Evolutionary conservation across 352 stramenopile species (phyloP).

Genomic region (Globisporangium cystogenes): DNA sequence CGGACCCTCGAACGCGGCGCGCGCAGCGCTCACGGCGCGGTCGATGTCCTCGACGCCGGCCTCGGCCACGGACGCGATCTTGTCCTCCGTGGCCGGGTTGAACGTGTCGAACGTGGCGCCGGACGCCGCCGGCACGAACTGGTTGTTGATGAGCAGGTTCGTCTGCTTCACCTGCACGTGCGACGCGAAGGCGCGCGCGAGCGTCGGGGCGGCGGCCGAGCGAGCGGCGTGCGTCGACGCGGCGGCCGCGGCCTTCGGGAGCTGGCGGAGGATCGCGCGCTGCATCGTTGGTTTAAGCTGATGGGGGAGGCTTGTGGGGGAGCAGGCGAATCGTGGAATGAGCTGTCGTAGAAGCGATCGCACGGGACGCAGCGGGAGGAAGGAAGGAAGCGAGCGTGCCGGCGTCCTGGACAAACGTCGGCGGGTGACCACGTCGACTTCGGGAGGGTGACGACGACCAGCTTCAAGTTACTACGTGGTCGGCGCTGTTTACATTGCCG

Average conservation of each 20-base stretch:
- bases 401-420: neutral
- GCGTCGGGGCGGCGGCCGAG: slow-evolving; percentile 13
- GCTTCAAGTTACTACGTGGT: too few relatives aligned
- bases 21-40: slow-evolving; percentile 61
- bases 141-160: slow-evolving; percentile 81
- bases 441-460: too few relatives aligned
- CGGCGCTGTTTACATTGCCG: too few relatives aligned
- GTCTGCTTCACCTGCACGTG: slow-evolving; percentile 39
- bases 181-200: slow-evolving; percentile 30
- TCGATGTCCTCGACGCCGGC: slow-evolving; percentile 64
- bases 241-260: slow-evolving; percentile 16
- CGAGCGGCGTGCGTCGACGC: slow-evolving; percentile 9
- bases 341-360: too few relatives aligned
- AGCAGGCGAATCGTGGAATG: slow-evolving; percentile 14
- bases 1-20: slow-evolving; percentile 56
- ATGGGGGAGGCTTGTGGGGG: slow-evolving; percentile 1
- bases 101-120: slow-evolving; percentile 75
- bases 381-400: too few relatives aligned
- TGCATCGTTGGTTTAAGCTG: too few relatives aligned
- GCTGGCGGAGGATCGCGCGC: slow-evolving; percentile 43
- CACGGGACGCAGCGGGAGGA: too few relatives aligned
- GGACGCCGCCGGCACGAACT: slow-evolving; percentile 67
- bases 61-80: slow-evolving; percentile 65
- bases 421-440: too few relatives aligned
- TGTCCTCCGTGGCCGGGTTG: slow-evolving; percentile 79